Evolutionary conservation across 2,329 filamentous ascomycete genomes (phyloP), one percentile per base, ranked within the genome.

Genomic region (Cephalotrichum gorgonifer): DNA sequence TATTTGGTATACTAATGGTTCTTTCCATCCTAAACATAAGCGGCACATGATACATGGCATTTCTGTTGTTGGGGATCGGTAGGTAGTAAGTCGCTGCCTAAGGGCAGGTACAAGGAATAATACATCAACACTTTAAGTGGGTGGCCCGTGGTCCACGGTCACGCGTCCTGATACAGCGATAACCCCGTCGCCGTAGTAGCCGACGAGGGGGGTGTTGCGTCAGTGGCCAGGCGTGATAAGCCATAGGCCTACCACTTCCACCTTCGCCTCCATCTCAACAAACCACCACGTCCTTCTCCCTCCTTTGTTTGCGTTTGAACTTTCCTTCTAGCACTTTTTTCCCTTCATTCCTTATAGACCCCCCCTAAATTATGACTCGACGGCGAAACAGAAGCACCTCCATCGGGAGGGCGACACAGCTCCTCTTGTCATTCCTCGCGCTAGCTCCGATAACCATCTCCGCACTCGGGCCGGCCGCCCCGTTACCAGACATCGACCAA

Each of bases 341-440:
- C 17, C n/a, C n/a, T 28, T 48, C 17, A 23, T 28, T 5, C 54
- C 28, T 26, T n/a, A 9, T 8, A 47, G 14, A 47, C 25, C 33
- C 14, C 23, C 12, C 25, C 43, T 27, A n/a, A 25, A 47, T 41
- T 17, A 47, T 47, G 45, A 47, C 35, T 35, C 45, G 31, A 20
- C 35, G 45, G 20, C 45, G 45, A 15, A 30, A 27, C 20, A 31
- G 51, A 52, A 79, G 75, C 67, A 67, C 63, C 56, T 85, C 83
- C 58, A 70, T 76, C 49, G 74, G 74, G 64, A 77, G 76, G 67
- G 76, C 85, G 56, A 83, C 80, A 48, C 71, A 73, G 41, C 63
- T 85, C 44, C 67, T 88, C 51, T 66, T 88, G 53, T 83, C 81
- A 23, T 81, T 86, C 65, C 75, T 88, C 48, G 79, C 81, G 55